Evolutionary conservation across 116 monocot genomes (phyloP), one percentile per base, ranked within the genome.

Genomic region (Iris pallida): DNA sequence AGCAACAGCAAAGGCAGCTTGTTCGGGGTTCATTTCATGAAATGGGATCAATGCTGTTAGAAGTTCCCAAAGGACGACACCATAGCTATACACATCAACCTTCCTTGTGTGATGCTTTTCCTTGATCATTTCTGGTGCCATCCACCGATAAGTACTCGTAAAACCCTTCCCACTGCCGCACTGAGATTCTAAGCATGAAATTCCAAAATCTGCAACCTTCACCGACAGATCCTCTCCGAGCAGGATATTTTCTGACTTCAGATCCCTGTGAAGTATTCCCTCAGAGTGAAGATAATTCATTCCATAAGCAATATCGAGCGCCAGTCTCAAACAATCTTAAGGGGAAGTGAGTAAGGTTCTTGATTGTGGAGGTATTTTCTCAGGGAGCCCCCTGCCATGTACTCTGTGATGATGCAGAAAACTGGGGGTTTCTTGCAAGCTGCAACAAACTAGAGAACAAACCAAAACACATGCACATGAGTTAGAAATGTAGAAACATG

Each of bases 41-140:
- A 91, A 95, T 13, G 91, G 95, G 30, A 86, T 84, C 66, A 90
- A 69, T 7, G 83, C 83, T 9, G 95, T 95, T 40, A 91, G 59
- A 4, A 95, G 72, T 69, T 95, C 95, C 95, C 95, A 95, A 42
- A 95, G 64, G 5, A 95, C 88, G 43, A 95, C 76, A 2, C 84
- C 95, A 18, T 81, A 95, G 71, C 95, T 95, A 54, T 95, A 95
- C 1, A 95, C 95, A 72, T 95, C 95, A 47, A 95, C 91, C 64
- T 95, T 95, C 70, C 82, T 77, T 16, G 88, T 90, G 55, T 95
- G 88, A 18, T 71, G 77, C 55, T 91, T 95, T 67, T 88, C 88
- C 54, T 88, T 95, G 57, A 95, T 91, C 95, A 95, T 90, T 64
- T 95, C 95, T 10, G 95, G 95, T 2, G 95, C 91, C 95, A 95